Conservation (phyloP, 2,329 filamentous ascomycete genomes). For the Talaromyces sp. region DNA sequence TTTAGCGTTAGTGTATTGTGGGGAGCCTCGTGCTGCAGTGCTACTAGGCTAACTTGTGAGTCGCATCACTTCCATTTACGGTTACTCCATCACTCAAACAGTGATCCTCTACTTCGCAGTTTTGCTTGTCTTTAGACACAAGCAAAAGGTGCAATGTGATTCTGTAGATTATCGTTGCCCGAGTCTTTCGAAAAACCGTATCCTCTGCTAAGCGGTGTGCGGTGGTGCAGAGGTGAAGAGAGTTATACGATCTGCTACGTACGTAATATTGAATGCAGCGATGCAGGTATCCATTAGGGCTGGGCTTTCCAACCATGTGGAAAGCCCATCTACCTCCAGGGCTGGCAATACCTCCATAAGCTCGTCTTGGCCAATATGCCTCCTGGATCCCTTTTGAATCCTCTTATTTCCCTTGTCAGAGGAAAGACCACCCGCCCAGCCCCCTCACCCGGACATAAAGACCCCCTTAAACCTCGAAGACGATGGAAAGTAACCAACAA, state of each 20-base stretch:
- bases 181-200: not conserved
- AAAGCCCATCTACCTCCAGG: not conserved
- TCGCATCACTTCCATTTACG: constrained; percentile 13
- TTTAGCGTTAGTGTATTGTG: constrained; percentile 11
- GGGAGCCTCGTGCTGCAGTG: constrained; percentile 15
- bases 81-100: constrained; percentile 5
- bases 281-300: constrained; percentile 17
- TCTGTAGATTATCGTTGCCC: not conserved
- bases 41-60: constrained; percentile 9
- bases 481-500: constrained; percentile 1
- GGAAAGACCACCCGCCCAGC: not conserved
- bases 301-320: constrained; percentile 6
- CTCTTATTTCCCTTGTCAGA: not conserved
- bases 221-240: not conserved
- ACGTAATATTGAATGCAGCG: constrained; percentile 13
- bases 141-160: not conserved
- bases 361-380: constrained; percentile 1
- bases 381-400: not conserved
- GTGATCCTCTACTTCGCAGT: not conserved
- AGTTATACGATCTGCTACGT: not conserved
- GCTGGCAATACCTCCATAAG: constrained; percentile 2
- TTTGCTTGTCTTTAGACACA: not conserved
- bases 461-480: not conserved
- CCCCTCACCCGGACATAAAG: not conserved
- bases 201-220: constrained; percentile 11